phyloP scores from a whole-genome alignment of 2,329 filamentous ascomycete species.

The Trichoderma sp. region DNA sequence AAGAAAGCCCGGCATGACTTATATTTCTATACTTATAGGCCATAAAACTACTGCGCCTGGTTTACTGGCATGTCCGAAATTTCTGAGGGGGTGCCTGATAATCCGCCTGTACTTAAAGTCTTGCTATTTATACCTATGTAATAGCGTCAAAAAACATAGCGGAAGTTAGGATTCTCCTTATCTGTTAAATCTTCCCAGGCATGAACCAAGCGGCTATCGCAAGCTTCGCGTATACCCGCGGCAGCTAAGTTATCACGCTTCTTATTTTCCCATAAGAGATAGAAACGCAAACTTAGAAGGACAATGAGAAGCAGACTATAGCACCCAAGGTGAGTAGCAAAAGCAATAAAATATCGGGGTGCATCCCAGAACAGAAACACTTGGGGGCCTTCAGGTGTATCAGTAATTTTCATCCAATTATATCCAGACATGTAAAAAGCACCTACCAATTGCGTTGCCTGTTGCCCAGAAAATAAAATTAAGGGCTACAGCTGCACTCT shows the following conservation, averaged over 20 bases:
- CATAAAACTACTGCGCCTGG: too few relatives aligned
- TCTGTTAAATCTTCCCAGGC: slow-evolving; percentile 13
- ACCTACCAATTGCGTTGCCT: slow-evolving; percentile 2
- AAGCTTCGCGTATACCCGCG: neutral
- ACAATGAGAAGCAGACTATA: slow-evolving; percentile 1
- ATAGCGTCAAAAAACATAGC: slow-evolving; percentile 7
- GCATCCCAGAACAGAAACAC: slow-evolving; percentile 7
- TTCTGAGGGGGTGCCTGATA: too few relatives aligned
- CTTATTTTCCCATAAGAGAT: neutral
- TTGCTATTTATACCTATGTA: too few relatives aligned
- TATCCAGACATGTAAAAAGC: neutral
- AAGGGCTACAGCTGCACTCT: neutral
- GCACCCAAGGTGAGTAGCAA: slow-evolving; percentile 5
- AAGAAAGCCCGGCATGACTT: too few relatives aligned
- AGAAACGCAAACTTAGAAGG: neutral
- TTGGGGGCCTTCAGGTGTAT: neutral
- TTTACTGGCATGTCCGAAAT: too few relatives aligned
- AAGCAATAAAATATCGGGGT: slow-evolving; percentile 7
- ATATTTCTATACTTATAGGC: too few relatives aligned
- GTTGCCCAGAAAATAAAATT: slow-evolving; percentile 9
- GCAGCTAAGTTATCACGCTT: neutral
- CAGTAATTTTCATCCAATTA: neutral
- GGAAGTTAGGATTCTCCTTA: slow-evolving; percentile 7
- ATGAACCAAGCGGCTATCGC: neutral
- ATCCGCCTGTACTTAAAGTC: too few relatives aligned